Conservation (phyloP, 2,329 filamentous ascomycete species). For the Aspergillus glaucus region DNA sequence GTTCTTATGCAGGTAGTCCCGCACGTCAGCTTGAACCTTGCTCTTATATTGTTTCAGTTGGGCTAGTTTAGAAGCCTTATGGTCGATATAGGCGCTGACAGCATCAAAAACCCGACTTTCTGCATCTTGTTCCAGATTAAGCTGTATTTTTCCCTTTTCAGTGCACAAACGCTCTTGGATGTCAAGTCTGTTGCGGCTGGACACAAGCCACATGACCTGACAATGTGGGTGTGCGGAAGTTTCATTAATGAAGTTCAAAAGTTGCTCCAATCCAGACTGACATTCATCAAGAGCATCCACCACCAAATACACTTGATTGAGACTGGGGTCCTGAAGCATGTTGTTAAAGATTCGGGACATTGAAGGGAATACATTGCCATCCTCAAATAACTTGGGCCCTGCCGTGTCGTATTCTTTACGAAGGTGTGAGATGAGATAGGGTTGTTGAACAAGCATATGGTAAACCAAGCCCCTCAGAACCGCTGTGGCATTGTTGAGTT, state of each 20-base stretch:
- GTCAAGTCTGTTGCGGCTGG: conserved; percentile 1
- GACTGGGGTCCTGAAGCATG: background rate
- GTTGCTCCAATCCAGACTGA: background rate
- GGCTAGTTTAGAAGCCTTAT: background rate
- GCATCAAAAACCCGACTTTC: background rate
- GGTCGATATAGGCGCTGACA: background rate
- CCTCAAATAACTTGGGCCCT: conserved; percentile 2
- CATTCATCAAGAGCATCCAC: conserved; percentile 5
- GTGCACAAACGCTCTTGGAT: too few species aligned
- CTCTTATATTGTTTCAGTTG: background rate
- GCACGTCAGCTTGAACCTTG: background rate
- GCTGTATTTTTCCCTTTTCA: background rate
- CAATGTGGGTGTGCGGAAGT: conserved; percentile 1
- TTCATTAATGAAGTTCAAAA: conserved; percentile 2
- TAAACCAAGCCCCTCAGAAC: conserved; percentile 2
- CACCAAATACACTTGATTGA: conserved; percentile 1
- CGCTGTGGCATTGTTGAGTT: background rate
- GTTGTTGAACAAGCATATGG: conserved; percentile 3
- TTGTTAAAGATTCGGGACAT: background rate
- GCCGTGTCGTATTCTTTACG: background rate
- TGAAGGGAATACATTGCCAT: conserved; percentile 1
- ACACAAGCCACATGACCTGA: conserved; percentile 7
- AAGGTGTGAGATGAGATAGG: conserved; percentile 3
- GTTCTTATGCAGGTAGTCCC: background rate
- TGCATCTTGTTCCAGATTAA: background rate